A percentile compares a stretch with the other conserved stretches of the same genome.
Conservation (phyloP, 2,329 filamentous ascomycete species). For the Stachybotrys echinatus region DNA sequence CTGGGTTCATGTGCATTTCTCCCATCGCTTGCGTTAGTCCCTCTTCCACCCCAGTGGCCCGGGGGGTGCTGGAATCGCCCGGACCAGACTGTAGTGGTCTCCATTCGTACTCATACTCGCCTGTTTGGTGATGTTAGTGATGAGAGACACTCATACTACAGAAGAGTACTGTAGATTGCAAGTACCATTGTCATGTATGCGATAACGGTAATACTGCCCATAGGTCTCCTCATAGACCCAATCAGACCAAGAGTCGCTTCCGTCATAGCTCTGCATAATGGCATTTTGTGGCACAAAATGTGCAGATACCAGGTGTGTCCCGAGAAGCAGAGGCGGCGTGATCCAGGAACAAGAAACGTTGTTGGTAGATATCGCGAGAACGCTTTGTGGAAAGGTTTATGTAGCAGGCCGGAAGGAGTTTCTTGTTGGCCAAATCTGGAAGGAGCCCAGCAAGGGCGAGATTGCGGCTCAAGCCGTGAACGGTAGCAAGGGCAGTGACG, state of each 20-base stretch:
- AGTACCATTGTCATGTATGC: constrained; percentile 20
- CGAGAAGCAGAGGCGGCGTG: neutral
- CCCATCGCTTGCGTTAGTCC: neutral
- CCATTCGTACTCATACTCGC: neutral
- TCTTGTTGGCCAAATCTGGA: too few relatives aligned
- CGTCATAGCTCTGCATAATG: constrained; percentile 17
- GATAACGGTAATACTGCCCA: constrained; percentile 20
- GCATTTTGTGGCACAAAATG: constrained; percentile 15
- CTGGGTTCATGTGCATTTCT: neutral
- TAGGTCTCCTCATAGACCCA: constrained; percentile 22
- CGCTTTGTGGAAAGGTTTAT: too few relatives aligned
- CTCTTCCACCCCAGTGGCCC: neutral
- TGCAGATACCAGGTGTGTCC: neutral
- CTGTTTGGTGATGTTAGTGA: neutral
- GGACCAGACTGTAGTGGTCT: neutral
- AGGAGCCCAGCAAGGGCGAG: too few relatives aligned
- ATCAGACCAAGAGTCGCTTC: constrained; percentile 12
- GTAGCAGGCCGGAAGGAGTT: too few relatives aligned
- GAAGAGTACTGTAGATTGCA: too few relatives aligned
- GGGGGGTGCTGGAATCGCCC: too few relatives aligned
- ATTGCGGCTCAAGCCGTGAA: too few relatives aligned
- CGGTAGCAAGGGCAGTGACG: too few relatives aligned
- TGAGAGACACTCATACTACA: too few relatives aligned
- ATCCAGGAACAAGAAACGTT: too few relatives aligned
- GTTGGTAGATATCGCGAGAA: too few relatives aligned